Conservation (phyloP, 768 basidiomycete genomes). For the Hortiboletus flavorubellus region DNA sequence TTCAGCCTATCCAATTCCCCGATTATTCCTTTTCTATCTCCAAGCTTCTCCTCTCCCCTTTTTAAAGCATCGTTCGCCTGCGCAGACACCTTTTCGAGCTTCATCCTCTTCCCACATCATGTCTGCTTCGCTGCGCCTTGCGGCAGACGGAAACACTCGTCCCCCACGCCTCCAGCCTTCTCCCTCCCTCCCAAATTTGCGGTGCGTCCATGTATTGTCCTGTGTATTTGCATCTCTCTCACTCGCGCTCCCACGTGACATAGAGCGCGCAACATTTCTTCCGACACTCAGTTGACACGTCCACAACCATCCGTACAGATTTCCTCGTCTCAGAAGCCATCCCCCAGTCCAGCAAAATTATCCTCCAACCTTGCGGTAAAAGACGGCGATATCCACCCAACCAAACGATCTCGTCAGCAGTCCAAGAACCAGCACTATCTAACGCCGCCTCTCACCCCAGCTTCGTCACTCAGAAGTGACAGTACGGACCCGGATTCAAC, state of each 20-base stretch:
- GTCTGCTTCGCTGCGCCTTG: conserved; percentile 23
- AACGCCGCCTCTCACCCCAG: conserved; percentile 71
- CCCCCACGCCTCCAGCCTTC: conserved; percentile 58
- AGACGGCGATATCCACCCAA: conserved; percentile 16
- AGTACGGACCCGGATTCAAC: conserved; percentile 32
- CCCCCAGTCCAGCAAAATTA: conserved; percentile 11
- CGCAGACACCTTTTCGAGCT: conserved; percentile 30
- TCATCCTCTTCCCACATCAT: conserved; percentile 28
- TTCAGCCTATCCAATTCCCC: conserved; percentile 30
- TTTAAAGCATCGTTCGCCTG: conserved; percentile 30
- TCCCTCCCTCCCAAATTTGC: conserved; percentile 69
- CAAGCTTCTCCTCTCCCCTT: conserved; percentile 30
- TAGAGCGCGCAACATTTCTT: conserved; percentile 24
- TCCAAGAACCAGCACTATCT: conserved; percentile 39
- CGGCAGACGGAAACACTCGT: conserved; percentile 25
- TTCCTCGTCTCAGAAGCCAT: conserved; percentile 16
- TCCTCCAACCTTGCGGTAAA: conserved; percentile 12
- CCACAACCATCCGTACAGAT: conserved; percentile 20
- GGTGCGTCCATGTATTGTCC: conserved; percentile 36
- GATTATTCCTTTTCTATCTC: conserved; percentile 34
- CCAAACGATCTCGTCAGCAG: conserved; percentile 20
- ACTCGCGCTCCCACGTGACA: conserved; percentile 17
- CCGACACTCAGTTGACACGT: conserved; percentile 30
- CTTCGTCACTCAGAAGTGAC: conserved; percentile 48
- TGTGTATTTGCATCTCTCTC: neutral